Evolutionary conservation across 2,329 filamentous ascomycete genomes (phyloP).

Genomic region (Lachnellula suecica): DNA sequence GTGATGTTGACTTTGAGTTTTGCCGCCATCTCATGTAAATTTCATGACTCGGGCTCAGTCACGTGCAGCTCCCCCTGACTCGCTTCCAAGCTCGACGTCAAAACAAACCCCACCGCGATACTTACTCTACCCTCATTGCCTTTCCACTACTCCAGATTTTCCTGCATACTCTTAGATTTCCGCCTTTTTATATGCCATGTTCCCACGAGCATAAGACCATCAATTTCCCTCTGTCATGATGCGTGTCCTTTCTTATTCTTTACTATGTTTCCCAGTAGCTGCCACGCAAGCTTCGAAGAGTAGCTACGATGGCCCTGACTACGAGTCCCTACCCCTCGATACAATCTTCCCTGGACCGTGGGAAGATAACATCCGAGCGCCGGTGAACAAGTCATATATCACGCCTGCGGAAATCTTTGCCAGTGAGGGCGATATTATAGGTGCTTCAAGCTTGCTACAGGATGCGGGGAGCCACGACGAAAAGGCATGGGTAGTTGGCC

Average conservation of each 20-base stretch:
- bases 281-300: background rate
- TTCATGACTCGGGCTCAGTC: too few relatives aligned
- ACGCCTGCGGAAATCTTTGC: slow-evolving; percentile 34
- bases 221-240: background rate
- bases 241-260: background rate
- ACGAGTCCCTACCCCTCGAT: slow-evolving; percentile 28
- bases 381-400: slow-evolving; percentile 36
- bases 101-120: background rate
- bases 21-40: too few relatives aligned
- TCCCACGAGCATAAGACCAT: background rate
- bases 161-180: background rate
- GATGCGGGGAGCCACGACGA: slow-evolving; percentile 7
- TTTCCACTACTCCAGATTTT: background rate
- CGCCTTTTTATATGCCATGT: background rate
- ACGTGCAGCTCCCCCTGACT: background rate
- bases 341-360: slow-evolving; percentile 40
- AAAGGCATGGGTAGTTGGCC: slow-evolving; percentile 17
- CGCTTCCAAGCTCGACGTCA: background rate
- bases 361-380: slow-evolving; percentile 39
- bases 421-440: slow-evolving; percentile 34
- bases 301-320: slow-evolving; percentile 19
- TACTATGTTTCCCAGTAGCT: background rate
- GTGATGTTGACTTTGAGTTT: too few relatives aligned
- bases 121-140: background rate
- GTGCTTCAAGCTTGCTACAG: slow-evolving; percentile 13